Conservation (phyloP, 2,329 filamentous ascomycete genomes). For the Pestalotiopsis sp. region DNA sequence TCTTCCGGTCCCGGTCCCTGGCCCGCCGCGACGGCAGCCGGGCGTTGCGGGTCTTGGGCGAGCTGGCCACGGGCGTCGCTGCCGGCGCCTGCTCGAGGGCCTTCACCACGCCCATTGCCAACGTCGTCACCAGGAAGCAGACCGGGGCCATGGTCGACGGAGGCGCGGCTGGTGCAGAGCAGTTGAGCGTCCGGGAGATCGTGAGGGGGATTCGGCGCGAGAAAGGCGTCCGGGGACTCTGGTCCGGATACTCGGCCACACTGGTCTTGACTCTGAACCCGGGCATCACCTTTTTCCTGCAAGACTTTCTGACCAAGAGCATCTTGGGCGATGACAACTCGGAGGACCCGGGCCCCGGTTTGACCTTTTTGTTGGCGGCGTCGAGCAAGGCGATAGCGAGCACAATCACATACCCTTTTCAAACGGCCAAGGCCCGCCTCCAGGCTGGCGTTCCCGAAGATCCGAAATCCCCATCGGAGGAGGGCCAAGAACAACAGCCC, state of each 20-base stretch:
- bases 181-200: slow-evolving; percentile 56
- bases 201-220: slow-evolving; percentile 65
- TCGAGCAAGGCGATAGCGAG: slow-evolving; percentile 78
- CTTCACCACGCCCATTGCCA: slow-evolving; percentile 79
- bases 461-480: slow-evolving; percentile 25
- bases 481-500: slow-evolving; percentile 28
- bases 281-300: slow-evolving; percentile 82
- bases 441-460: slow-evolving; percentile 58
- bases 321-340: slow-evolving; percentile 52
- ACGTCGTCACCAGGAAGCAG: slow-evolving; percentile 82
- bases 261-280: slow-evolving; percentile 84
- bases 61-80: slow-evolving; percentile 72
- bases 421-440: slow-evolving; percentile 78
- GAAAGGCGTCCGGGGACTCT: slow-evolving; percentile 76
- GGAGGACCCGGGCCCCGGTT: slow-evolving; percentile 29
- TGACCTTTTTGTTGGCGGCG: slow-evolving; percentile 63
- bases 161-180: slow-evolving; percentile 22
- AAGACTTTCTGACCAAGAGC: slow-evolving; percentile 68
- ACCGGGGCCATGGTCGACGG: slow-evolving; percentile 51
- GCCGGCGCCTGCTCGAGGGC: slow-evolving; percentile 76
- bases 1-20: slow-evolving; percentile 35
- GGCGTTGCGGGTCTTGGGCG: slow-evolving; percentile 65
- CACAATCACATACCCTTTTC: slow-evolving; percentile 81
- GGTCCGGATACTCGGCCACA: slow-evolving; percentile 84
- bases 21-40: slow-evolving; percentile 22